Base-by-base conservation (phyloP, 345 rosid species). In the Populus pruinosa region DNA sequence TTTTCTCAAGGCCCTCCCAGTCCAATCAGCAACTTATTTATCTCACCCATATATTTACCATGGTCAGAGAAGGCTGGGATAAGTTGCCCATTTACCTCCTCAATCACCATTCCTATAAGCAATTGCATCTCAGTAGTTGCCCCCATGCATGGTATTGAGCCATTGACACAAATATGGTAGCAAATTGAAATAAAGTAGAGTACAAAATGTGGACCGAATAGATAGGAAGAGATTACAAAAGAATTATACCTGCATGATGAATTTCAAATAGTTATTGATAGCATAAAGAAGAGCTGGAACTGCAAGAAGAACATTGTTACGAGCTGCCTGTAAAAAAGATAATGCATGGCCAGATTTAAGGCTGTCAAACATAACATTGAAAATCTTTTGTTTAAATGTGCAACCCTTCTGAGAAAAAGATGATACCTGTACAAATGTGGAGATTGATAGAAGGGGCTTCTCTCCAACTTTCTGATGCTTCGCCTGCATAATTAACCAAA, bases 251-350 rank as follows among this genome's bases (percentile, higher is more conserved):
- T 95, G 99, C 99, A 95, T 95, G 68, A 84, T 92, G 91, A 95
- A 95, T 86, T 95, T 95, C 77, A 95, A 85, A 81, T 95, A 95
- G 84, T 95, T 95, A 85, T 95, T 95, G 83, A 95, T 82, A 38
- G 99, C 99, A 83, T 95, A 95, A 5, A 95, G 83, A 82, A 91
- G 63, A 8, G 99, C 99, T 73, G 99, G 99, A 86, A 91, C 96
- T 66, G 98, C 99, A 27, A 95, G 98, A 82, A 95, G 98, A 70
- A 76, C 88, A 84, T 95, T 95, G 85, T 91, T 92, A 80, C 99
- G 97, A 49, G 99, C 98, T 83, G 97, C 97, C 97, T 94, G 94
- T 78, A 73, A 85, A 67, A 78, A 50, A 55, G 73, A 44, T 47
- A 14, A 14, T 47, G 53, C 6, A 47, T 72, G 69, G 67, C 66